Evolutionary conservation across 1,284 basidiomycete genomes (phyloP).

Genomic region (Psilocybe mexicana): DNA sequence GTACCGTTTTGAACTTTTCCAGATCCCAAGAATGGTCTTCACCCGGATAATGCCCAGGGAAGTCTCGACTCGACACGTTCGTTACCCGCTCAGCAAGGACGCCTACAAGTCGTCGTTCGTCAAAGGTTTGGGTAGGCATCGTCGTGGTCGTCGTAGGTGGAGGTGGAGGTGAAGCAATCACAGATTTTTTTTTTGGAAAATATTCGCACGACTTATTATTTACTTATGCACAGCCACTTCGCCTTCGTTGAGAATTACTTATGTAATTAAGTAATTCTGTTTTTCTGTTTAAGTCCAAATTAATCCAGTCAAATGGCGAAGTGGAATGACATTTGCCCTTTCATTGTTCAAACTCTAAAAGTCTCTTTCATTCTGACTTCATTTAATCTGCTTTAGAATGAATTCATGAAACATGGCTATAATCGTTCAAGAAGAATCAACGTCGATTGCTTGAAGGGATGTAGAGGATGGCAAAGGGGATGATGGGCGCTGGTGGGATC

Average conservation of each 20-base stretch:
- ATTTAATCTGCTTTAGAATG: too few relatives aligned
- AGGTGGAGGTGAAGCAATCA: not conserved
- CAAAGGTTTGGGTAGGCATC: conserved; percentile 21
- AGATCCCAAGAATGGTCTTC: conserved; percentile 88
- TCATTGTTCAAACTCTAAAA: not conserved
- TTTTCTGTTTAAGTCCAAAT: too few relatives aligned
- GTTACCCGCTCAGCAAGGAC: conserved; percentile 71
- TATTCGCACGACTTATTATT: not conserved
- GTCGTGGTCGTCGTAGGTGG: not conserved
- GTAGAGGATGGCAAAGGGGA: not conserved
- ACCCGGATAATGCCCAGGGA: conserved; percentile 82
- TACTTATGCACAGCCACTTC: too few relatives aligned
- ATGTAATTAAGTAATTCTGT: too few relatives aligned
- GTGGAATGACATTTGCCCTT: not conserved
- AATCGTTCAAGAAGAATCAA: too few relatives aligned
- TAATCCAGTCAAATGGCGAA: too few relatives aligned
- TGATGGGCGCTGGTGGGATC: too few relatives aligned
- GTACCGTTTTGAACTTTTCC: conserved; percentile 73
- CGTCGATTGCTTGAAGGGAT: too few relatives aligned
- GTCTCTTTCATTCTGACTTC: not conserved
- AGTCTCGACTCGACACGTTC: conserved; percentile 84
- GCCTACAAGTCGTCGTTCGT: conserved; percentile 41
- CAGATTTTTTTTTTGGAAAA: not conserved
- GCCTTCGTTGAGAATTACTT: too few relatives aligned
- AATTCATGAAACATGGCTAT: too few relatives aligned